Evolutionary conservation across 176 grass and related monocot species (phyloP).

Genomic region (Canna indica): DNA sequence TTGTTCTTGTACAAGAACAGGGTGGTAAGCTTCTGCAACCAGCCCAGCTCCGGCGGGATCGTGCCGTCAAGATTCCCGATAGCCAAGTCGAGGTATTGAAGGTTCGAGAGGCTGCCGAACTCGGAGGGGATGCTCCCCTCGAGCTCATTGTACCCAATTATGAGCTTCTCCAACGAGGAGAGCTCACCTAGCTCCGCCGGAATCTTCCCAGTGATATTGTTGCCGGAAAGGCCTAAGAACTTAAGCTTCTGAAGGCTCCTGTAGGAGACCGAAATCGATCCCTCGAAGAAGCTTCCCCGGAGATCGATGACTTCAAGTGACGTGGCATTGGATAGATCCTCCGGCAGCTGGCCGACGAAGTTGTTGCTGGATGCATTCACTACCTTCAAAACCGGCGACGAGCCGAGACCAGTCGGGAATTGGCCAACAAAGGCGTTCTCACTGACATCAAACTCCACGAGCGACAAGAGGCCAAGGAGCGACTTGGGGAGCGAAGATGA

Average conservation of each 20-base stretch:
- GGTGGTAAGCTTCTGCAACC: constrained; percentile 38
- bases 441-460: constrained; percentile 65
- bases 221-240: constrained; percentile 80
- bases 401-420: constrained; percentile 66
- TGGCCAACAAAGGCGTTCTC: constrained; percentile 55
- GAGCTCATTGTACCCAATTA: constrained; percentile 79
- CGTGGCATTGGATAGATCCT: constrained; percentile 60
- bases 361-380: constrained; percentile 78
- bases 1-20: constrained; percentile 78
- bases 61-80: constrained; percentile 48
- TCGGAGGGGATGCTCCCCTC: constrained; percentile 65
- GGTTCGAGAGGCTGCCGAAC: constrained; percentile 52
- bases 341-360: constrained; percentile 57
- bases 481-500: constrained; percentile 50
- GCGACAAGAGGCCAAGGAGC: constrained; percentile 31
- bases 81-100: constrained; percentile 65
- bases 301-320: constrained; percentile 56
- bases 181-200: constrained; percentile 63
- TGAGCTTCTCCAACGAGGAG: constrained; percentile 56
- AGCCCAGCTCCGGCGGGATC: constrained; percentile 63
- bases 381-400: constrained; percentile 29
- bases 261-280: constrained; percentile 48
- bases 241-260: constrained; percentile 54
- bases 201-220: constrained; percentile 82
- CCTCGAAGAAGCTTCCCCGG: constrained; percentile 70